A percentile compares a stretch with the other conserved stretches of the same genome.
phyloP scores from a whole-genome alignment of 2,329 filamentous ascomycete species.

The Clarireedia sp. region DNA sequence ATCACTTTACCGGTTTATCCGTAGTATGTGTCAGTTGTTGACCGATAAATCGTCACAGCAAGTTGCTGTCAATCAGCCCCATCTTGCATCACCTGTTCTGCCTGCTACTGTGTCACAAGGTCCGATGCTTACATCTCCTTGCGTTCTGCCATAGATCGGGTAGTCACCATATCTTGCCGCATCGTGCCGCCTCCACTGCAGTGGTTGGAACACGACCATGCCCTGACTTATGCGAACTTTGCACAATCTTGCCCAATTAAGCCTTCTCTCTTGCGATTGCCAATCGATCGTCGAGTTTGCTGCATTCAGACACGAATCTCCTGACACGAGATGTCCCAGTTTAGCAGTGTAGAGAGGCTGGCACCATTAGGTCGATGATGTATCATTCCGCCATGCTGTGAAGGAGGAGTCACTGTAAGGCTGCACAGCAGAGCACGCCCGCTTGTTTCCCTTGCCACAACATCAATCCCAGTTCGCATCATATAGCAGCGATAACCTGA shows the following conservation, averaged over 20 bases:
- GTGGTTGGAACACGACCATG: neutral
- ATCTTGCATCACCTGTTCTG: constrained; percentile 1
- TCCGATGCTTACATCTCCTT: neutral
- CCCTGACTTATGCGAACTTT: neutral
- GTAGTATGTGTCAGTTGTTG: neutral
- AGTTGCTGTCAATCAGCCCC: neutral
- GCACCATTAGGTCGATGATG: neutral
- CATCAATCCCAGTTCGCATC: neutral
- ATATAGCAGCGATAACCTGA: neutral
- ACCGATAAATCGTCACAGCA: neutral
- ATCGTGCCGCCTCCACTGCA: constrained; percentile 1
- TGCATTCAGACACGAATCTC: neutral
- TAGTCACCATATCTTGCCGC: constrained; percentile 3
- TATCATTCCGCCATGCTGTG: neutral
- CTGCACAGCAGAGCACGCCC: neutral
- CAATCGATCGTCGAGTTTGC: neutral
- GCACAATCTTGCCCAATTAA: neutral
- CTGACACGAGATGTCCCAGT: neutral
- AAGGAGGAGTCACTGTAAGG: constrained; percentile 1
- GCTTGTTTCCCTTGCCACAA: neutral
- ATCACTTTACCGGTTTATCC: neutral
- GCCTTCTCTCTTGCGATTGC: neutral
- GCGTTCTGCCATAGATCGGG: constrained; percentile 2
- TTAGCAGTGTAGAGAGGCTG: constrained; percentile 1
- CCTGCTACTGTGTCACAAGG: neutral